These are phyloP conservation scores for Immersiporthe knoxdaviesiana DNA, from an alignment of 2,329 filamentous ascomycete species.

Conservation along the genomic window DNA sequence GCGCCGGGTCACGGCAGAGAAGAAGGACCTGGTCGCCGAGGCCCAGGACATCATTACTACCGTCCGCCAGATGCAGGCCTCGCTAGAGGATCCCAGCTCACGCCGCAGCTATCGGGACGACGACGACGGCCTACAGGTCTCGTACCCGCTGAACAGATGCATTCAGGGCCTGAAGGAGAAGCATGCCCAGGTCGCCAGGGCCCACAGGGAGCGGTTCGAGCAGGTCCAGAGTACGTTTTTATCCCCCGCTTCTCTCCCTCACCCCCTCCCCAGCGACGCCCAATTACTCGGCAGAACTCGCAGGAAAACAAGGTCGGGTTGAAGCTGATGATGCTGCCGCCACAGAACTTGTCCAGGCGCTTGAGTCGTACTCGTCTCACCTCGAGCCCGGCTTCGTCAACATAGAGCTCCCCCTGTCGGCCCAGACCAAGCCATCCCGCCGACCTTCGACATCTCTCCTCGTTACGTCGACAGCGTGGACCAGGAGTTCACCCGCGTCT, in stretches of 20 bases:
- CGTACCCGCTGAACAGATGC: slow-evolving; percentile 81
- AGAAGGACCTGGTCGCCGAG: slow-evolving; percentile 87
- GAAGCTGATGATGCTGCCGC: slow-evolving; percentile 25
- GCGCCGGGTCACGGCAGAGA: slow-evolving; percentile 81
- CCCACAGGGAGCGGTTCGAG: slow-evolving; percentile 90
- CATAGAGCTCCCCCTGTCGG: slow-evolving; percentile 83
- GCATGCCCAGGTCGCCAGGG: slow-evolving; percentile 74
- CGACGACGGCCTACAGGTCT: slow-evolving; percentile 72
- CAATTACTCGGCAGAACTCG: background rate
- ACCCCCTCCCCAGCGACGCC: background rate
- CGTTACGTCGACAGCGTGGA: slow-evolving; percentile 87
- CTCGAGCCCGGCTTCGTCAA: slow-evolving; percentile 87
- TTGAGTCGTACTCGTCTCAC: slow-evolving; percentile 95
- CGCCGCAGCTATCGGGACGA: slow-evolving; percentile 60
- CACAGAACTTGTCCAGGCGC: slow-evolving; percentile 87
- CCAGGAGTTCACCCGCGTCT: slow-evolving; percentile 88
- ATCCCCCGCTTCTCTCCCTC: too few species aligned
- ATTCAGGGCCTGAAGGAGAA: slow-evolving; percentile 83
- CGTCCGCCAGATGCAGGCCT: slow-evolving; percentile 92
- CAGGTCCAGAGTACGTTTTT: slow-evolving; percentile 82
- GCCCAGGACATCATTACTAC: slow-evolving; percentile 81
- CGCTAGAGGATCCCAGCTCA: slow-evolving; percentile 75
- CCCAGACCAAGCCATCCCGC: slow-evolving; percentile 74
- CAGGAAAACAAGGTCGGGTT: slow-evolving; percentile 16
- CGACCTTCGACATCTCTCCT: slow-evolving; percentile 89